Evolutionary conservation across 148 eudicot species (phyloP), one percentile per base, ranked within the genome.

Genomic region (Cornus controversa): DNA sequence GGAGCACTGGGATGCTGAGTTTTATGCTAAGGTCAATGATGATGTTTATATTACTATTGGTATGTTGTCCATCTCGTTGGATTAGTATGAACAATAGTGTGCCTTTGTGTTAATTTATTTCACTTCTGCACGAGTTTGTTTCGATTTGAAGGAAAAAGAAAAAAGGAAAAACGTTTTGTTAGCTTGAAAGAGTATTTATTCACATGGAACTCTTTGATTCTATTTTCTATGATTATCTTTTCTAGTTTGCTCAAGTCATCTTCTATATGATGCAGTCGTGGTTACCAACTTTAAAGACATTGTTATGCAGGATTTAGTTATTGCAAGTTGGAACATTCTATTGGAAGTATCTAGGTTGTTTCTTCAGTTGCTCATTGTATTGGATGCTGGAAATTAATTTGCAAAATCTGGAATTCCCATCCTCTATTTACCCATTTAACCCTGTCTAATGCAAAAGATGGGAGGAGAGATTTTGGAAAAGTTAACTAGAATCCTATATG

Each of bases 1-100:
- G 67, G 97, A 91, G 78, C 85, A 77, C 18, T 92, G 97, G 98
- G 90, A 88, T 74, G 97, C 98, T 70, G 92, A 92, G 69, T 92
- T 85, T 79, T 94, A 86, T 75, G 91, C 86, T 79, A 94, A 94
- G 87, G 91, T 93, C 86, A 92, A 92, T 81, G 97, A 92, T 80
- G 91, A 94, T 81, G 90, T 94, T 74, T 89, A 84, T 83, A 90
- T 94, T 66, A 90, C 93, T 82, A 80, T 91, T 83, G 97, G 98
- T 80, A 70, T 42, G 71, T 73, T 10, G 57, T 73, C 42, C 24
- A 31, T 40, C 18, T 26, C 1, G 37, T 75, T 42, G 70, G 62
- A 75, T 75, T 37, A 75, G 31, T 18, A n/a, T 25, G 67, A 62
- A 63, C 53, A 60, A 23, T 40, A 25, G 5, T 27, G 26, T 42